These are phyloP conservation scores for Talaromyces ruber DNA, from an alignment of 495 filamentous ascomycete genomes.

Conservation along the genomic window DNA sequence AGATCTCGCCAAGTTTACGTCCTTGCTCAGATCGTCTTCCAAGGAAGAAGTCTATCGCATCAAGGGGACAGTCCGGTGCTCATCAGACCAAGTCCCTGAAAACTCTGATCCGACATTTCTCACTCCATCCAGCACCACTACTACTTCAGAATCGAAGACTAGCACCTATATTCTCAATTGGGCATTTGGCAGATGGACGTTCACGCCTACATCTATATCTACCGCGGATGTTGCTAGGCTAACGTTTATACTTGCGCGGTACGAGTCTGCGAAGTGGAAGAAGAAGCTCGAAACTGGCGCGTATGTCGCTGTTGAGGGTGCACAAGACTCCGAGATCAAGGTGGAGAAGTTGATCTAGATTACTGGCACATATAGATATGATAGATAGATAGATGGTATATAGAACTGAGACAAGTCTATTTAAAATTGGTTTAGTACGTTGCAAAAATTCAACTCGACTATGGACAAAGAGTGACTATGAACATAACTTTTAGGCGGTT, in stretches of 20 bases:
- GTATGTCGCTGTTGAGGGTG: constrained; percentile 48
- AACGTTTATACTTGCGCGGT: constrained; percentile 76
- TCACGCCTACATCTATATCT: constrained; percentile 49
- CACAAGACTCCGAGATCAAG: constrained; percentile 13
- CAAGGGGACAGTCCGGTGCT: constrained; percentile 67
- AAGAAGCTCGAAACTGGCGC: constrained; percentile 64
- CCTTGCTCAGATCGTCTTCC: constrained; percentile 58
- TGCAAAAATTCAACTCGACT: background rate
- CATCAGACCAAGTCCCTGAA: constrained; percentile 43
- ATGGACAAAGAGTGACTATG: background rate
- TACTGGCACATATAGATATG: background rate
- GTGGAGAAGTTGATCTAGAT: constrained; percentile 31
- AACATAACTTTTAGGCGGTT: background rate
- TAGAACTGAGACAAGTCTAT: background rate
- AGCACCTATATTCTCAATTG: constrained; percentile 79
- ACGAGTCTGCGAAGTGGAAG: constrained; percentile 84
- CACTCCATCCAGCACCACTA: constrained; percentile 22
- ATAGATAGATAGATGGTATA: background rate
- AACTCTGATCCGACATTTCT: constrained; percentile 34
- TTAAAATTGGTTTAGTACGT: background rate
- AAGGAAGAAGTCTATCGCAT: constrained; percentile 95
- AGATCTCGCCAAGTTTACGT: constrained; percentile 55
- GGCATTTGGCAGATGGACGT: constrained; percentile 95
- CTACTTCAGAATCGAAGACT: constrained; percentile 14
- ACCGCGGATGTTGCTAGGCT: constrained; percentile 51